Evolutionary conservation across 108 stramenopile species (phyloP).

Genomic region (Aurantiochytrium sp.): DNA sequence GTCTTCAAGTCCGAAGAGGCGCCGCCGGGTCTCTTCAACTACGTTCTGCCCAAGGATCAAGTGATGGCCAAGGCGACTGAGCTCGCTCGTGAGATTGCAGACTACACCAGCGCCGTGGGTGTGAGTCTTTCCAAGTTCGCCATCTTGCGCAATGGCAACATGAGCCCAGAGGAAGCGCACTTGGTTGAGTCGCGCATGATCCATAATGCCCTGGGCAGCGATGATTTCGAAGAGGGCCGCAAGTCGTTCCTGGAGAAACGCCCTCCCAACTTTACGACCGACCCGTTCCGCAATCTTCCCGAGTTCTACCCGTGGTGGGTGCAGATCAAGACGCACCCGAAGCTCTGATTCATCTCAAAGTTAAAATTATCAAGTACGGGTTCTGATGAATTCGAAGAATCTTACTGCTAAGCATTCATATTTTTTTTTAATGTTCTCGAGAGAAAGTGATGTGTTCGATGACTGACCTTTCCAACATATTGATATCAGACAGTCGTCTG

Average conservation of each 20-base stretch:
- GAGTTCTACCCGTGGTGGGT: neutral
- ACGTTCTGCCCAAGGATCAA: neutral
- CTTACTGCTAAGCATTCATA: no score
- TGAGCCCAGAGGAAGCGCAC: neutral
- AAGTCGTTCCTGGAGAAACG: neutral
- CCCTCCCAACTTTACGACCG: neutral
- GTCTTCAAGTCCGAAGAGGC: conserved; percentile 3
- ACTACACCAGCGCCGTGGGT: neutral
- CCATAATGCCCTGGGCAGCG: neutral
- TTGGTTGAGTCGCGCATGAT: neutral
- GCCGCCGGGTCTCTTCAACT: neutral
- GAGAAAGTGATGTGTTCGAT: no score
- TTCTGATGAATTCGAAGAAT: no score
- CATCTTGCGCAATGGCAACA: neutral
- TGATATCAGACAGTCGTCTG: no score
- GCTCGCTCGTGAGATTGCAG: conserved; percentile 1
- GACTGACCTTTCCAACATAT: no score
- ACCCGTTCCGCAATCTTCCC: neutral
- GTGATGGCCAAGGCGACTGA: neutral
- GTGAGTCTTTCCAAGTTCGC: neutral
- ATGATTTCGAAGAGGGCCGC: neutral
- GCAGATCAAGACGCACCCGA: neutral
- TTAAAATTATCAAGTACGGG: no score
- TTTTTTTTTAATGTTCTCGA: no score
- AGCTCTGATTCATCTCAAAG: neutral